Evolutionary conservation across 495 filamentous ascomycete genomes (phyloP).

Genomic region (Trichoderma asperelloides): DNA sequence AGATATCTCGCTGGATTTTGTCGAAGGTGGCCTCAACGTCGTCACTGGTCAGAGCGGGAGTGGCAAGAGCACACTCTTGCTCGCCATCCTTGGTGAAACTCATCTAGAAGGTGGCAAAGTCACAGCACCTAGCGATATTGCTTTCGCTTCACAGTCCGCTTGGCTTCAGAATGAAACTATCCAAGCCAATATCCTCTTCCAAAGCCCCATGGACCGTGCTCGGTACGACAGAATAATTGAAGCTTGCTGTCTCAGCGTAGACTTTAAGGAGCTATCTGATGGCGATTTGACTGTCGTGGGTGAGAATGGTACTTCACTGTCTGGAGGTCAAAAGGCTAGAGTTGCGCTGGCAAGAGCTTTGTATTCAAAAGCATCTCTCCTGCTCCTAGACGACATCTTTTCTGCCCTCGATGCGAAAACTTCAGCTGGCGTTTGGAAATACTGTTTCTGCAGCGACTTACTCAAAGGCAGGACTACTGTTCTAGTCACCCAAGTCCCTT

Average conservation of each 20-base stretch:
- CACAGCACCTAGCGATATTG: slow-evolving; percentile 44
- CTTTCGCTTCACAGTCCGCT: slow-evolving; percentile 44
- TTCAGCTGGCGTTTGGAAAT: slow-evolving; percentile 37
- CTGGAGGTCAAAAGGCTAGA: slow-evolving; percentile 62
- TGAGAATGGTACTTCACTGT: slow-evolving; percentile 59
- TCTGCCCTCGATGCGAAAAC: slow-evolving; percentile 51
- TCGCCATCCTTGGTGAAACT: slow-evolving; percentile 53
- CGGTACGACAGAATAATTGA: slow-evolving; percentile 51
- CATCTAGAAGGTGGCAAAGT: slow-evolving; percentile 32
- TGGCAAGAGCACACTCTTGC: slow-evolving; percentile 55
- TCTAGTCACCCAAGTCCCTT: slow-evolving; percentile 34
- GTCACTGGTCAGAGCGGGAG: slow-evolving; percentile 47
- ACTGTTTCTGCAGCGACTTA: slow-evolving; percentile 44
- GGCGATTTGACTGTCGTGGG: slow-evolving; percentile 53
- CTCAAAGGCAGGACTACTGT: slow-evolving; percentile 29
- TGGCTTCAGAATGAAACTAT: slow-evolving; percentile 51
- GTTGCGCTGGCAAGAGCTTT: slow-evolving; percentile 61
- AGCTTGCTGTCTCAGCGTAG: slow-evolving; percentile 53
- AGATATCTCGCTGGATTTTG: slow-evolving; percentile 40
- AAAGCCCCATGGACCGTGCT: slow-evolving; percentile 34
- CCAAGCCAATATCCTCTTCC: slow-evolving; percentile 50
- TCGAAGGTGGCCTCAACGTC: slow-evolving; percentile 42
- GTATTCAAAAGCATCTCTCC: slow-evolving; percentile 53
- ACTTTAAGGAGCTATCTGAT: slow-evolving; percentile 42
- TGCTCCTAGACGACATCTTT: slow-evolving; percentile 63